Evolutionary conservation across 495 filamentous ascomycete genomes (phyloP).

Genomic region (Saxophila tyrrhenica): DNA sequence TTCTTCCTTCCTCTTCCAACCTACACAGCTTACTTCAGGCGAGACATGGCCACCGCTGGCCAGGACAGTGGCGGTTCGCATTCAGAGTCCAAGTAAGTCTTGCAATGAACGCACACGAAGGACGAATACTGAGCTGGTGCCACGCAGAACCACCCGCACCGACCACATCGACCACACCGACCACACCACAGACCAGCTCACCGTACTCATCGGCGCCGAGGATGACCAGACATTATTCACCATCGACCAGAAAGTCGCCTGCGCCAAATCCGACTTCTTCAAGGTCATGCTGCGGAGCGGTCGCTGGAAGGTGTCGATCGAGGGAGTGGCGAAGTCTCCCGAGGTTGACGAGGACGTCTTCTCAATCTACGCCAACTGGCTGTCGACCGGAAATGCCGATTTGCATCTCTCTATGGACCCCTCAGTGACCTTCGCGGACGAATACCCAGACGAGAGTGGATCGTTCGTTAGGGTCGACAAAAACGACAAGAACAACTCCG

Average conservation of each 20-base stretch:
- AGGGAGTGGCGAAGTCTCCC: background rate
- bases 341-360: background rate
- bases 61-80: no score
- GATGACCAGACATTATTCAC: background rate
- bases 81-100: no score
- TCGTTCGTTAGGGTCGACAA: background rate
- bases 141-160: no score
- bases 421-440: no score
- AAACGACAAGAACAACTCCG: background rate
- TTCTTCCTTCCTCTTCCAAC: no score
- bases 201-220: background rate
- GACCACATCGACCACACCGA: no score
- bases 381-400: background rate
- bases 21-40: no score
- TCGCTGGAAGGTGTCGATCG: conserved; percentile 3
- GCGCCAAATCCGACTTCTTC: conserved; percentile 5
- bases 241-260: background rate
- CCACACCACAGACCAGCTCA: background rate
- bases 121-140: no score
- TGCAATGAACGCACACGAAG: no score
- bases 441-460: background rate
- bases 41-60: no score
- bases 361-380: background rate
- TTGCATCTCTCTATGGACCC: no score
- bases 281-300: background rate